phyloP scores from a whole-genome alignment of 116 monocot species.

The Papilionanthe hybrid region DNA sequence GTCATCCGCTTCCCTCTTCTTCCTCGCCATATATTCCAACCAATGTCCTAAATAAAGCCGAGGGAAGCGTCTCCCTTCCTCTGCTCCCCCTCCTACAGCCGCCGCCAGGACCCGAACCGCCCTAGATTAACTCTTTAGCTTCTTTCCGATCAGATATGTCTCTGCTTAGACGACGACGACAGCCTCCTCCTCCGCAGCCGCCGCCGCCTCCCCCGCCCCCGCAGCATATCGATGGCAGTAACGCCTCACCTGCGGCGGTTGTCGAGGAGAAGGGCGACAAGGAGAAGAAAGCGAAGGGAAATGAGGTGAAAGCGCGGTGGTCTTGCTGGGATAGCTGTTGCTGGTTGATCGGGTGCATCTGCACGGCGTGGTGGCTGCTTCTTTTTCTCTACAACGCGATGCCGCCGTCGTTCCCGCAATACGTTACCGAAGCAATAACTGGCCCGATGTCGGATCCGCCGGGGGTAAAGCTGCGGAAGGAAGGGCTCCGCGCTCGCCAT shows the following conservation, averaged over 20 bases:
- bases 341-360: constrained; percentile 78
- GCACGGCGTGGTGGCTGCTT: constrained; percentile 79
- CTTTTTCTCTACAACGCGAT: constrained; percentile 89
- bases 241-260: not conserved
- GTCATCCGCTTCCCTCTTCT: not conserved
- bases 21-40: not conserved
- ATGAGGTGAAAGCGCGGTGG: constrained; percentile 25
- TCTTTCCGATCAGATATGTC: constrained; percentile 18
- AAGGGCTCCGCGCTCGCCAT: constrained; percentile 69
- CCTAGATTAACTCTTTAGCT: not conserved
- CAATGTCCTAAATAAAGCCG: not conserved
- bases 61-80: not conserved
- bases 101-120: not conserved
- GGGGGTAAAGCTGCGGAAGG: constrained; percentile 80
- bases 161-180: constrained; percentile 30
- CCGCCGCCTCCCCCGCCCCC: not conserved
- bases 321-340: constrained; percentile 77
- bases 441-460: constrained; percentile 95
- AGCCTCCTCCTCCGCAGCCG: not conserved
- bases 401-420: constrained; percentile 97
- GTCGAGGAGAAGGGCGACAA: constrained; percentile 11
- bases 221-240: not conserved
- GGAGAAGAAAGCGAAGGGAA: constrained; percentile 16
- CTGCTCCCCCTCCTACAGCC: not conserved
- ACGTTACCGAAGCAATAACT: constrained; percentile 91